phyloP scores from a whole-genome alignment of 805 yeast genomes.

The Jamesozyma rosinii region DNA sequence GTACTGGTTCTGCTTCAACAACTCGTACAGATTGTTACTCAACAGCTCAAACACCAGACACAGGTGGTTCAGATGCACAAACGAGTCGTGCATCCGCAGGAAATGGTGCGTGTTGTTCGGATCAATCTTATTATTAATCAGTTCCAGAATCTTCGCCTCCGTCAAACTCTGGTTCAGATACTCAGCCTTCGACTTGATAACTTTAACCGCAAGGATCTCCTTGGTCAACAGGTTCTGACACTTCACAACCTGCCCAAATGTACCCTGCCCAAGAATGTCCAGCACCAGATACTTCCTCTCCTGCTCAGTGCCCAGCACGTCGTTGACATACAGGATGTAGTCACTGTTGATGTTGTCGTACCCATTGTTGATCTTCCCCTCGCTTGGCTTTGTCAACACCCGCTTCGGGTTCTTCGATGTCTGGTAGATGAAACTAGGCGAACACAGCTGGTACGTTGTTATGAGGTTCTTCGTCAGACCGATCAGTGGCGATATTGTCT shows the following conservation, averaged over 20 bases:
- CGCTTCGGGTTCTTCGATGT: slow-evolving; percentile 82
- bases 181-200: slow-evolving; percentile 85
- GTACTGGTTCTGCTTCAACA: slow-evolving; percentile 86
- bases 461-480: slow-evolving; percentile 73
- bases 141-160: slow-evolving; percentile 80
- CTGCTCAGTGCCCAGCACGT: slow-evolving; percentile 61
- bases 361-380: slow-evolving; percentile 73
- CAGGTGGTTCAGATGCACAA: slow-evolving; percentile 84
- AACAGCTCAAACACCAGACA: slow-evolving; percentile 88
- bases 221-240: slow-evolving; percentile 66
- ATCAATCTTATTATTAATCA: slow-evolving; percentile 62
- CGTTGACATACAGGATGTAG: slow-evolving; percentile 89
- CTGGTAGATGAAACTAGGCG: slow-evolving; percentile 74
- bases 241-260: slow-evolving; percentile 97
- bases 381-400: slow-evolving; percentile 86
- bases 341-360: slow-evolving; percentile 82
- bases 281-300: slow-evolving; percentile 80
- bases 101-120: slow-evolving; percentile 67
- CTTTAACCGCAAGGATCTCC: slow-evolving; percentile 88
- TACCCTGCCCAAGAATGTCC: slow-evolving; percentile 90
- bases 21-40: slow-evolving; percentile 80
- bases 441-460: slow-evolving; percentile 75
- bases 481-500: slow-evolving; percentile 65
- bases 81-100: slow-evolving; percentile 63
- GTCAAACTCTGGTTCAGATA: slow-evolving; percentile 84